Base-by-base conservation (phyloP, 208 protist species). In the Trypanosoma boissoni region DNA sequence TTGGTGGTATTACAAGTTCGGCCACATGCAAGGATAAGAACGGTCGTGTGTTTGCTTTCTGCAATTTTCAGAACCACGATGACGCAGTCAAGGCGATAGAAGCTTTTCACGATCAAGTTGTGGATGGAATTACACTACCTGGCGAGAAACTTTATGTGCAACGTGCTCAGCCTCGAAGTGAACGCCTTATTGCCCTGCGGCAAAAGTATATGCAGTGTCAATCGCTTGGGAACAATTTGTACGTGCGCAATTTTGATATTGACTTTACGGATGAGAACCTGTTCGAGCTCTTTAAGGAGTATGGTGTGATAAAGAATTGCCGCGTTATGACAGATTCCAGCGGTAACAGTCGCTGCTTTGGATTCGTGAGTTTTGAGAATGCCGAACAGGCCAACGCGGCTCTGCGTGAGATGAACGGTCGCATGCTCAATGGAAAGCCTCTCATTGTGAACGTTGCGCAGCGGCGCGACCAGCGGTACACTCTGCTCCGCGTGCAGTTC, bases 351-450 rank as follows among this genome's bases (percentile, higher is more conserved):
- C 88, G 88, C 58, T 98, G 98, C 58, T 99, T 98, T 69, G 98
- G 98, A 52, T 99, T 99, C 61, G 98, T 99, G 16, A 98, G 99
- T 68, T 99, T 98, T 76, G 91, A 98, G 66, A 96, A 88, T 46
- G 83, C 94, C 26, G 98, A 99, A 68, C 95, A 99, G 72, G 98
- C 98, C 10, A 94, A 93, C 61, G 89, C 96, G 50, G 98, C 98
- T 28, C 86, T 99, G 29, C 88, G 92, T 5, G 97, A 99, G 80
- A 98, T 99, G 97, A 98, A 99, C 73, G 96, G 96, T 49, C 90
- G 96, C 51, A 91, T 92, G 85, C 85, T 98, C 39, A 87, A 99
- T 58, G 81, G 74, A 53, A 98, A 98, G 75, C 97, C 98, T 23
- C 83, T 99, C 44, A 99, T 99, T 76, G 97, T 99, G 21, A 97